Evolutionary conservation across 108 stramenopile genomes (phyloP).

Genomic region (Skeletonema marinoi): DNA sequence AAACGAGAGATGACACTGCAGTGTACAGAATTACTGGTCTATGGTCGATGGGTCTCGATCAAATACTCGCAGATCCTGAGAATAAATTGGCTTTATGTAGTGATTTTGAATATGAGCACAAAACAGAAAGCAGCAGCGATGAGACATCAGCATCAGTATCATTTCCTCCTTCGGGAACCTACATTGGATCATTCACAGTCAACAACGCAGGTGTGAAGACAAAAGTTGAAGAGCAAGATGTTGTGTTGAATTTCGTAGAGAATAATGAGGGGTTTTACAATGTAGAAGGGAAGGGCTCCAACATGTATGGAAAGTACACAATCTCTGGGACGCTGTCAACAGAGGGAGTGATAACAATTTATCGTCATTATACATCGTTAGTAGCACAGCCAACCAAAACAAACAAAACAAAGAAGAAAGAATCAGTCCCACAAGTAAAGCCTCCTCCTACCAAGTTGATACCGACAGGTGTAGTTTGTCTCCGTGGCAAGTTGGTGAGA

Average conservation of each 20-base stretch:
- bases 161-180: conserved; percentile 48
- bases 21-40: conserved; percentile 58
- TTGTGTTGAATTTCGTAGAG: conserved; percentile 72
- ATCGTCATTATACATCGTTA: conserved; percentile 32
- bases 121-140: conserved; percentile 1
- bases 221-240: conserved; percentile 70
- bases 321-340: conserved; percentile 68
- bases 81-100: conserved; percentile 65
- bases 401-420: background rate
- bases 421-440: background rate
- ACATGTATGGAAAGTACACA: conserved; percentile 84
- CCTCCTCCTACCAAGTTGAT: conserved; percentile 56
- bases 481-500: conserved; percentile 69
- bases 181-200: conserved; percentile 83
- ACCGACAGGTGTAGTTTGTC: conserved; percentile 61
- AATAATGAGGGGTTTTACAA: conserved; percentile 83
- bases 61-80: conserved; percentile 71
- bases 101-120: conserved; percentile 76
- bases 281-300: conserved; percentile 84
- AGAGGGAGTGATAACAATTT: conserved; percentile 77
- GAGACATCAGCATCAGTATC: background rate
- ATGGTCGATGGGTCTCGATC: conserved; percentile 76
- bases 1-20: conserved; percentile 53
- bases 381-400: background rate
- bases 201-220: conserved; percentile 58